These are phyloP conservation scores for Yamagishiella unicocca DNA, from an alignment of 139 green algal species.

Conservation along the genomic window DNA sequence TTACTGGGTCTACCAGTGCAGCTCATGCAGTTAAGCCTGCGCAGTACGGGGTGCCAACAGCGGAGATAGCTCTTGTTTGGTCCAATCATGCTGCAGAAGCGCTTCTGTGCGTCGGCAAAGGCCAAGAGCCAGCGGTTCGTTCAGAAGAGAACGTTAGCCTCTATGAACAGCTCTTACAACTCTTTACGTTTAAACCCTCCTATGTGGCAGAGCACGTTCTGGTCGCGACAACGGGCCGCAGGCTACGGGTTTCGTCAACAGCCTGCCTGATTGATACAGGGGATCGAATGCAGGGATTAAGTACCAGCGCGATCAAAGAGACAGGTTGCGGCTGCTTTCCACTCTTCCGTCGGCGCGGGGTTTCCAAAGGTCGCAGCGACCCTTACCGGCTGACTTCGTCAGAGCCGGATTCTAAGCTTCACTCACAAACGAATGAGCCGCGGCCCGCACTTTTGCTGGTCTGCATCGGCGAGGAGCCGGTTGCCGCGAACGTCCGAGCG, in stretches of 20 bases:
- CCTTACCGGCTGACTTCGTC: background rate
- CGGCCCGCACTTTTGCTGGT: background rate
- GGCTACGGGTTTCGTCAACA: background rate
- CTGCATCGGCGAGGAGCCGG: background rate
- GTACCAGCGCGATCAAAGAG: background rate
- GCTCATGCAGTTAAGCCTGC: background rate
- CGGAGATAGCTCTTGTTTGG: background rate
- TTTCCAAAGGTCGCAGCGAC: background rate
- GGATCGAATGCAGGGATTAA: background rate
- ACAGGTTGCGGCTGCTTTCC: background rate
- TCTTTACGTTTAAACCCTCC: background rate
- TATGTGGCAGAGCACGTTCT: background rate
- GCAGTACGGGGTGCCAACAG: too few species aligned
- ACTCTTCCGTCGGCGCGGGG: background rate
- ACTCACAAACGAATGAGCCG: too few species aligned
- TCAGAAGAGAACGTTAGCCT: background rate
- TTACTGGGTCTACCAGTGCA: background rate
- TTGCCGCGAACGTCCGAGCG: background rate
- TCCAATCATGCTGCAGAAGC: background rate
- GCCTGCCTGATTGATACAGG: background rate
- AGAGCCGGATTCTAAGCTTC: too few species aligned
- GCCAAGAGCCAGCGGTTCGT: background rate
- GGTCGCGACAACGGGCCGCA: background rate
- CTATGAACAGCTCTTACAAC: background rate
- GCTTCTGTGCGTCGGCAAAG: background rate